Evolutionary conservation across 305 asterid genomes (phyloP), one percentile per base, ranked within the genome.

Genomic region (Striga hermonthica): DNA sequence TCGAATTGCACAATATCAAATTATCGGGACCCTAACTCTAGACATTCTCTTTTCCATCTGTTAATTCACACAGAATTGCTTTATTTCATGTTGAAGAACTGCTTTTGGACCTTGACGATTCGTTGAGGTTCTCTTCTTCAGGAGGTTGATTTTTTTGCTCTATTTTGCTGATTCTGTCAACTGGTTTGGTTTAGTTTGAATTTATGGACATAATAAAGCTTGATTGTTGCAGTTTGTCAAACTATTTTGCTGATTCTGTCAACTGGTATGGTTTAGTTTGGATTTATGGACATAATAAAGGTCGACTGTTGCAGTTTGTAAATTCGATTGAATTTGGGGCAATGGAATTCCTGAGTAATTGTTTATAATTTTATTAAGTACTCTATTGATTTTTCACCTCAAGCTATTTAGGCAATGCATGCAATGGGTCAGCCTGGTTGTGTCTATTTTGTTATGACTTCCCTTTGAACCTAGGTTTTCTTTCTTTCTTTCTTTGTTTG

Each of bases 221-320:
- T n/a, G n/a, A n/a, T n/a, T n/a, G n/a, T n/a, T n/a, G n/a, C n/a
- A n/a, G n/a, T n/a, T 1, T 22, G 31, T 22, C 2, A 22, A 22
- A 22, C 31, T 22, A 65, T 44, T 64, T 28, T 14, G 57, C 53
- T 45, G 59, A 3, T 62, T 45, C 22, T 65, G 38, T 65, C 60
- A 9, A 66, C 60, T 37, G 79, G 82, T 74, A 78, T 60, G 77
- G 68, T 49, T 48, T 11, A 15, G 1, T 68, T 31, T 40, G 63
- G 2, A 9, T 31, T 53, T 38, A 6, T 54, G 14, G 61, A 37
- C 34, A 57, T 16, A 44, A 57, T 22, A 12, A 61, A 38, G 49
- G 16, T 70, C 44, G 40, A n/a, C 49, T 34, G 15, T 48, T 48
- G 64, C 28, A 72, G 61, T 57, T 67, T 53, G 50, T 48, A 35